Conservation (phyloP, 2,329 filamentous ascomycete genomes). For the Microthyrium microscopicum region DNA sequence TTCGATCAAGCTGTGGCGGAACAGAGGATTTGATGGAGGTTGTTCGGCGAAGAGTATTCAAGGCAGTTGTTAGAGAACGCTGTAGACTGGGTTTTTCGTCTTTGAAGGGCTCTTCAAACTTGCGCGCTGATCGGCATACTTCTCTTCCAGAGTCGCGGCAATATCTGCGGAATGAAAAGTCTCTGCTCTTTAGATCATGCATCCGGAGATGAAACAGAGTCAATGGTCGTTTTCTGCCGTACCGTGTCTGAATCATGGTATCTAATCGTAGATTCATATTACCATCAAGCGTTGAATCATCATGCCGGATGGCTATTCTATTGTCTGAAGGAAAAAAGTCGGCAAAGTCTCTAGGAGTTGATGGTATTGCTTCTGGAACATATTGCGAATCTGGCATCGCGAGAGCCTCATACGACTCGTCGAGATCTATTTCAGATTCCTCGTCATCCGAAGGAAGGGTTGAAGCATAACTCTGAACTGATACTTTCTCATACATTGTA, state of each 20-base stretch:
- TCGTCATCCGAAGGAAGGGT: slow-evolving; percentile 45
- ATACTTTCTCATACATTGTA: too few relatives aligned
- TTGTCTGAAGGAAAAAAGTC: slow-evolving; percentile 74
- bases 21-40: slow-evolving; percentile 42
- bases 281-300: slow-evolving; percentile 76
- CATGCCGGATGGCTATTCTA: slow-evolving; percentile 68
- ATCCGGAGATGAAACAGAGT: slow-evolving; percentile 89
- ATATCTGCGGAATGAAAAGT: slow-evolving; percentile 84
- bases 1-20: slow-evolving; percentile 31
- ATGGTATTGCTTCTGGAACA: slow-evolving; percentile 51
- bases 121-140: slow-evolving; percentile 69
- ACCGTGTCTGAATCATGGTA: slow-evolving; percentile 46
- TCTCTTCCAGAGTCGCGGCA: slow-evolving; percentile 85
- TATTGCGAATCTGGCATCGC: slow-evolving; percentile 43
- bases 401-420: slow-evolving; percentile 39
- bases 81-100: slow-evolving; percentile 6
- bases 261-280: slow-evolving; percentile 95
- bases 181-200: slow-evolving; percentile 71
- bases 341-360: slow-evolving; percentile 67
- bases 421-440: slow-evolving; percentile 24
- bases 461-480: slow-evolving; percentile 67
- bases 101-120: slow-evolving; percentile 38
- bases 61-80: too few relatives aligned
- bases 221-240: slow-evolving; percentile 44
- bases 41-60: slow-evolving; percentile 31